A percentile compares a stretch with the other conserved stretches of the same genome.
These are phyloP conservation scores for Penicillium frequentans DNA, from an alignment of 2,329 filamentous ascomycete species.

Conservation along the genomic window DNA sequence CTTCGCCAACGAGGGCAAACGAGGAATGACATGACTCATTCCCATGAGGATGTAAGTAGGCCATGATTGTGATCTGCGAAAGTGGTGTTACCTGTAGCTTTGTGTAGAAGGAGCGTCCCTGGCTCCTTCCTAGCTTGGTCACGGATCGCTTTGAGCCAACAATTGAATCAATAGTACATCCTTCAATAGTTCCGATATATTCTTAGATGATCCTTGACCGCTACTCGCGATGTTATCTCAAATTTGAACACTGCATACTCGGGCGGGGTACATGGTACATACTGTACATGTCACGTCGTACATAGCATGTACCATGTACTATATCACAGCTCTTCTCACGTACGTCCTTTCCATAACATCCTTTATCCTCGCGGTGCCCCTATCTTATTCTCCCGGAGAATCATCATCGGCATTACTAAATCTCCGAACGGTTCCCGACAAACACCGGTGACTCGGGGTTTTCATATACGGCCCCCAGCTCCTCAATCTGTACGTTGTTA, in stretches of 20 bases:
- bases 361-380: too few relatives aligned
- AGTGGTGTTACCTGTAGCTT: neutral
- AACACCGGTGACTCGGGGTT: neutral
- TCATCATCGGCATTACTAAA: neutral
- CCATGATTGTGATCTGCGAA: neutral
- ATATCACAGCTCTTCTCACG: too few relatives aligned
- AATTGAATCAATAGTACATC: neutral
- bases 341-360: too few relatives aligned
- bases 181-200: neutral
- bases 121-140: neutral
- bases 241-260: neutral
- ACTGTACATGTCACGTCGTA: too few relatives aligned
- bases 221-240: neutral
- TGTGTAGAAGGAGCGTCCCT: neutral
- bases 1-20: slow-evolving; percentile 27
- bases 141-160: neutral
- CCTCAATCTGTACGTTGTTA: neutral
- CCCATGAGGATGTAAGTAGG: neutral
- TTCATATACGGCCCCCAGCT: neutral
- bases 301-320: neutral
- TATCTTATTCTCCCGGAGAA: neutral
- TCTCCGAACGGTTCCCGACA: neutral
- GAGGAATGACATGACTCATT: slow-evolving; percentile 23
- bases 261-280: neutral
- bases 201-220: neutral